Evolutionary conservation across 2,329 filamentous ascomycete species (phyloP).

Genomic region (Elsinoe ampelina): DNA sequence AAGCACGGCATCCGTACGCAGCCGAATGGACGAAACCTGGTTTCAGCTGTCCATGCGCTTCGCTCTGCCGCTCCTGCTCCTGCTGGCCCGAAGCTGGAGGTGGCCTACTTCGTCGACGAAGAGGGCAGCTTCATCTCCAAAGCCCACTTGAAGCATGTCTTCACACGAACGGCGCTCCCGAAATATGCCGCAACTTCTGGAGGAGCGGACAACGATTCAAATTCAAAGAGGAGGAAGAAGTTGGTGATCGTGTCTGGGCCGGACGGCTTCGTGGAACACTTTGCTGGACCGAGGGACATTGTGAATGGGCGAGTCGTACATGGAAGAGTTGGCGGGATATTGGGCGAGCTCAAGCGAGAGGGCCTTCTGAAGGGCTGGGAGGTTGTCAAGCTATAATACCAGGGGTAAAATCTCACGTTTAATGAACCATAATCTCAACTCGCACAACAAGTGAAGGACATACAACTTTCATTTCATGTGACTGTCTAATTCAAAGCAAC

Average conservation of each 20-base stretch:
- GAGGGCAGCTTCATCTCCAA: conserved; percentile 57
- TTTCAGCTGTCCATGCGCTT: neutral
- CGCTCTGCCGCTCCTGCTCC: neutral
- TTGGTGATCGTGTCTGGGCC: conserved; percentile 82
- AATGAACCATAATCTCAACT: neutral
- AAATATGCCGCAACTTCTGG: conserved; percentile 17
- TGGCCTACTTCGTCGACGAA: conserved; percentile 76
- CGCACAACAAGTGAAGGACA: neutral
- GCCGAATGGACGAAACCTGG: neutral
- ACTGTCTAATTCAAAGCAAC: conserved; percentile 13
- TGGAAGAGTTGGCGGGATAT: conserved; percentile 60
- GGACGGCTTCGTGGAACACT: conserved; percentile 75
- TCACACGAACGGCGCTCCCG: conserved; percentile 17
- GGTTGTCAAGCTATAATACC: conserved; percentile 47
- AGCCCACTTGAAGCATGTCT: conserved; percentile 27
- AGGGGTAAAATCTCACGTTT: neutral
- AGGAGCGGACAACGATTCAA: conserved; percentile 17
- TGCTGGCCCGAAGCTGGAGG: conserved; percentile 38
- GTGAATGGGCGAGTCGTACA: conserved; percentile 62
- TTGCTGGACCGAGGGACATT: conserved; percentile 75
- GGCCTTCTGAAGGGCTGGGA: conserved; percentile 42
- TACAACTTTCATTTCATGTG: conserved; percentile 14
- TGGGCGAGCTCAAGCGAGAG: conserved; percentile 46
- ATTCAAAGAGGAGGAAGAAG: conserved; percentile 41
- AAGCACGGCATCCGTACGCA: neutral